These are phyloP conservation scores for Ustilago trichophora DNA, from an alignment of 1,284 basidiomycete species.

Conservation along the genomic window DNA sequence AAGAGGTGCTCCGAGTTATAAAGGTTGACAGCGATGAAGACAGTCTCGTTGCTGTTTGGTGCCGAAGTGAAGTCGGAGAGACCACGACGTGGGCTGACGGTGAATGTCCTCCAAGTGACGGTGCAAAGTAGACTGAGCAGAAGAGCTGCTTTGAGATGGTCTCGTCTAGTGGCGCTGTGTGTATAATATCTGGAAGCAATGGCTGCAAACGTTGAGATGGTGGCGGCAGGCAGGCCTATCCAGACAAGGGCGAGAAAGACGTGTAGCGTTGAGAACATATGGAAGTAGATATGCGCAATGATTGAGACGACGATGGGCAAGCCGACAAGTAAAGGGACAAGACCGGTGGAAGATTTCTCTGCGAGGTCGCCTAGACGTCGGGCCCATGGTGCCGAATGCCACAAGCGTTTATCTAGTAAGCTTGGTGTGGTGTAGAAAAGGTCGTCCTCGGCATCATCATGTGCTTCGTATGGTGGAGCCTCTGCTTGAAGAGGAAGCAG, in stretches of 20 bases:
- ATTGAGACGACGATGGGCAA: slow-evolving; percentile 19
- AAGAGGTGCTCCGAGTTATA: slow-evolving; percentile 54
- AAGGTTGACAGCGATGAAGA: slow-evolving; percentile 48
- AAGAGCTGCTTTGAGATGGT: slow-evolving; percentile 16
- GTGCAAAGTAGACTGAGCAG: slow-evolving; percentile 10
- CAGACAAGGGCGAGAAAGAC: slow-evolving; percentile 30
- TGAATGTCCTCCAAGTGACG: slow-evolving; percentile 22
- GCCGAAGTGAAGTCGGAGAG: not conserved
- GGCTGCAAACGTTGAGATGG: slow-evolving; percentile 10
- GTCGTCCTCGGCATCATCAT: not conserved
- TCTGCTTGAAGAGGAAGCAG: slow-evolving; percentile 26
- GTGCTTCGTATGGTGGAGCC: not conserved
- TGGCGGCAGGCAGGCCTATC: slow-evolving; percentile 19
- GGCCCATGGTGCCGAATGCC: slow-evolving; percentile 18
- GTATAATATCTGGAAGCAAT: no score
- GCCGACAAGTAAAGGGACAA: slow-evolving; percentile 15
- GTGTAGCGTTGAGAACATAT: slow-evolving; percentile 30
- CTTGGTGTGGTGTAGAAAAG: not conserved
- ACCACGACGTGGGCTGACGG: slow-evolving; percentile 10
- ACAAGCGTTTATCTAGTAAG: slow-evolving; percentile 9
- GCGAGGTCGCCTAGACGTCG: slow-evolving; percentile 15
- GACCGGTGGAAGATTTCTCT: slow-evolving; percentile 10
- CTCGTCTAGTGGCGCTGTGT: not conserved
- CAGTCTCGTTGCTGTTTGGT: slow-evolving; percentile 20
- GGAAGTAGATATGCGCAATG: slow-evolving; percentile 28